Evolutionary conservation across 139 green algal genomes (phyloP).

Genomic region (Coelastrella sp.): DNA sequence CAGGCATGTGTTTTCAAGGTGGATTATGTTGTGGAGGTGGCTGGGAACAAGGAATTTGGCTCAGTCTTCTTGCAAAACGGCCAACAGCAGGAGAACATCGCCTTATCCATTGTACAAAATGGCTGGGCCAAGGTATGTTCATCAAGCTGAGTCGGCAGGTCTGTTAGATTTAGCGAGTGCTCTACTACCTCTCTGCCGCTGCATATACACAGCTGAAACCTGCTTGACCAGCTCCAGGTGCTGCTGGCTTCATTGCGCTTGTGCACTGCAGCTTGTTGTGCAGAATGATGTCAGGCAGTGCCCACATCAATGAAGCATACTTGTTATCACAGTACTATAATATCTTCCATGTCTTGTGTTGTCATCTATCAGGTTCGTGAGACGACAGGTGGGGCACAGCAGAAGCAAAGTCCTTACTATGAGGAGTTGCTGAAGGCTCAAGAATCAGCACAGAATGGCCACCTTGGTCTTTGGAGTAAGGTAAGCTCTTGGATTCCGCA

Average conservation of each 20-base stretch:
- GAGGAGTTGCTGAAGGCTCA: constrained; percentile 84
- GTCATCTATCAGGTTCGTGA: constrained; percentile 62
- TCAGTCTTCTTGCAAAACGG: constrained; percentile 81
- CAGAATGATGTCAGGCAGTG: background rate
- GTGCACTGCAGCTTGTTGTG: too few species aligned
- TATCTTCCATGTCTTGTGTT: too few species aligned
- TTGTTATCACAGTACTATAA: background rate
- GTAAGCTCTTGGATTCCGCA: constrained; percentile 27
- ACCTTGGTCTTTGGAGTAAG: constrained; percentile 89
- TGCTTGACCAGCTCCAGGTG: too few species aligned
- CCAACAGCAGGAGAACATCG: constrained; percentile 81
- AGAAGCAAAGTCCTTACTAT: constrained; percentile 87
- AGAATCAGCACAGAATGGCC: constrained; percentile 73
- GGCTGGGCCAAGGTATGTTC: constrained; percentile 88
- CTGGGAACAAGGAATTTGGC: constrained; percentile 92
- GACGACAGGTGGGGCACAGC: constrained; percentile 67
- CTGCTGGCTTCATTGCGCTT: too few species aligned
- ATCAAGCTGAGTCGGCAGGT: too few species aligned
- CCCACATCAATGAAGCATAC: background rate
- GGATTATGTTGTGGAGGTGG: constrained; percentile 90
- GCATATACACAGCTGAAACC: too few species aligned
- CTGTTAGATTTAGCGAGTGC: too few species aligned
- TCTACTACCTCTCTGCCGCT: too few species aligned
- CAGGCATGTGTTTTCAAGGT: constrained; percentile 90
- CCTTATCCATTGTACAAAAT: constrained; percentile 70